phyloP scores from a whole-genome alignment of 768 basidiomycete species.

The Leccinum barrowsii region DNA sequence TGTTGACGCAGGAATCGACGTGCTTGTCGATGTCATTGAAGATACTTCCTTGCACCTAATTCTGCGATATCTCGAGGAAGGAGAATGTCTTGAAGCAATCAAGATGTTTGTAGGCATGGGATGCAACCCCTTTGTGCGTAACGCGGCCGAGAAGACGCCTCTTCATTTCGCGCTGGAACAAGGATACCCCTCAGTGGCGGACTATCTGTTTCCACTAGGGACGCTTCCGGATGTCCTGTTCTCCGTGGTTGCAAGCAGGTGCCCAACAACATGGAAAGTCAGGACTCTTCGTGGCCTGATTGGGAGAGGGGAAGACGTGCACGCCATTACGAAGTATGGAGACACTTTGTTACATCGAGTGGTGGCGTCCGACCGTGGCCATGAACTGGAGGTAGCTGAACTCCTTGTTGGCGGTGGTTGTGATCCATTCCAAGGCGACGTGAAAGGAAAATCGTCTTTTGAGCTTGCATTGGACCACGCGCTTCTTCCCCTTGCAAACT shows the following conservation, averaged over 20 bases:
- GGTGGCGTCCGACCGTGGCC: background rate
- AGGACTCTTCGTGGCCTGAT: background rate
- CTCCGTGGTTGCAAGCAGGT: background rate
- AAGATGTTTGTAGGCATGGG: background rate
- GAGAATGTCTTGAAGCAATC: background rate
- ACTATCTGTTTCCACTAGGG: background rate
- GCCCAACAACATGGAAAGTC: background rate
- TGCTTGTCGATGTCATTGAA: background rate
- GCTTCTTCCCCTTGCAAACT: background rate
- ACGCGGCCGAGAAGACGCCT: background rate
- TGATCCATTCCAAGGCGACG: background rate
- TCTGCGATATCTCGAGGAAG: background rate
- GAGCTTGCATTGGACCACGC: slow-evolving; percentile 1
- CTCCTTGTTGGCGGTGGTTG: slow-evolving; percentile 8
- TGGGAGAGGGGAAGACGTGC: background rate
- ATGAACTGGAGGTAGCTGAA: background rate
- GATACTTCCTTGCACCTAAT: background rate
- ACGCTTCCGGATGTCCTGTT: background rate
- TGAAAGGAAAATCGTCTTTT: background rate
- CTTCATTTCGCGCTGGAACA: background rate
- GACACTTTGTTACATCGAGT: background rate
- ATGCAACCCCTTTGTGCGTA: background rate
- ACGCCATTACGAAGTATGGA: background rate
- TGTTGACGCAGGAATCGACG: background rate
- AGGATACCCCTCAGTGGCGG: background rate